Percentiles rank a stretch among this genome's conserved stretches.
Evolutionary conservation across 208 protist species (phyloP).

Genomic region (Porcisia hertigi): DNA sequence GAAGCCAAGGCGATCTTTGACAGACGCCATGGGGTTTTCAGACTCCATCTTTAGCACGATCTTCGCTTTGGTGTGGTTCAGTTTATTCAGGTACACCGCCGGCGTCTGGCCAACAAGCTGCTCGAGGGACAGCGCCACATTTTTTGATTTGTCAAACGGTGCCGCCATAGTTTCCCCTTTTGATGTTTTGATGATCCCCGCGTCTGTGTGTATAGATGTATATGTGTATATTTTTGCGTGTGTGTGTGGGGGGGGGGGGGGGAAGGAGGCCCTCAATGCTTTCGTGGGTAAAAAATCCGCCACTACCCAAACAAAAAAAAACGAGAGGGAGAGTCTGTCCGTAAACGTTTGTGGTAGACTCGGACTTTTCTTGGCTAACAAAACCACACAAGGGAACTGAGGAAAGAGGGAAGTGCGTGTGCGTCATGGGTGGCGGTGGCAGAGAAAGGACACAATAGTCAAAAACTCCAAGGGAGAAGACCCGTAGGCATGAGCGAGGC

Average conservation of each 20-base stretch:
- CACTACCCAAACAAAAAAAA: background rate
- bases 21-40: constrained; percentile 83
- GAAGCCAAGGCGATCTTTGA: constrained; percentile 88
- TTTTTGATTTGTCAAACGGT: constrained; percentile 53
- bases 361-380: background rate
- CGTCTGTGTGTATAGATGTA: background rate
- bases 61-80: constrained; percentile 76
- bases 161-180: constrained; percentile 11
- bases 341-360: background rate
- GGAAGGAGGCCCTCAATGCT: background rate
- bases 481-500: background rate
- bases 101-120: constrained; percentile 90
- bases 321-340: background rate
- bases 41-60: constrained; percentile 88
- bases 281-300: background rate
- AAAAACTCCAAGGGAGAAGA: background rate
- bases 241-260: background rate
- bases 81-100: constrained; percentile 83
- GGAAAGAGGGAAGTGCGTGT: background rate
- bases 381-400: background rate
- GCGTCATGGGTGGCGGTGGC: background rate
- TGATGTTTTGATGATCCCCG: background rate
- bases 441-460: background rate
- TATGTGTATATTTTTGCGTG: background rate
- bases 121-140: constrained; percentile 71